Evolutionary conservation across 805 yeast genomes (phyloP), one percentile per base, ranked within the genome.

Genomic region (Huiozyma sinensis): DNA sequence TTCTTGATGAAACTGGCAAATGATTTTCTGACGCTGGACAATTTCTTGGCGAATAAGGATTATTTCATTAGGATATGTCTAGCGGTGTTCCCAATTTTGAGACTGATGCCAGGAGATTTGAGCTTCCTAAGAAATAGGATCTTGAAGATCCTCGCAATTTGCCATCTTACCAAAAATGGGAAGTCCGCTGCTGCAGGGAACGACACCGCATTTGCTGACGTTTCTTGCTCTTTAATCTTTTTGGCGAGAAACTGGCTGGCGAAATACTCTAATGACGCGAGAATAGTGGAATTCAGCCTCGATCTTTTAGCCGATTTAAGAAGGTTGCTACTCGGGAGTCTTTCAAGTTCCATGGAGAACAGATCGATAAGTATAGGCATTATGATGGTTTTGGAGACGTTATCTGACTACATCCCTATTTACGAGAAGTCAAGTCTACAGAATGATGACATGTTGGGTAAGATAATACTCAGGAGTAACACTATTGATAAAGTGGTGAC

Each of bases 401-500:
- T 49, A 7, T 46, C 50, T 2, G 28, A 36, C 7, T 36, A 41
- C 13, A 36, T 38, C 6, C 28, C 12, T 11, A 37, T 29, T 7
- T 45, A 36, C 13, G 41, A 40, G 31, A 41, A 28, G 8, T 13
- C 10, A 1, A 29, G 29, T 10, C 24, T 36, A 3, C 9, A 39
- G 10, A 41, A 35, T 9, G 43, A 44, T 13, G 32, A 42, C 7
- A 38, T 47, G 10, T 29, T 55, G 9, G 45, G 49, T 31, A 40
- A 40, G 10, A 28, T 55, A 2, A 47, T 56, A n/a, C 33, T 54
- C 24, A 45, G 47, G 7, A 47, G 47, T 7, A 38, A 33, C 31
- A 39, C 46, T 4, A 49, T 57, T 38, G 46, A 54, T 34, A 53
- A 49, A 33, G 29, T 55, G 28, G 33, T 51, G 11, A 47, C 48